Evolutionary conservation across 2,329 filamentous ascomycete genomes (phyloP), one percentile per base, ranked within the genome.

Genomic region (Botrytis medusae): DNA sequence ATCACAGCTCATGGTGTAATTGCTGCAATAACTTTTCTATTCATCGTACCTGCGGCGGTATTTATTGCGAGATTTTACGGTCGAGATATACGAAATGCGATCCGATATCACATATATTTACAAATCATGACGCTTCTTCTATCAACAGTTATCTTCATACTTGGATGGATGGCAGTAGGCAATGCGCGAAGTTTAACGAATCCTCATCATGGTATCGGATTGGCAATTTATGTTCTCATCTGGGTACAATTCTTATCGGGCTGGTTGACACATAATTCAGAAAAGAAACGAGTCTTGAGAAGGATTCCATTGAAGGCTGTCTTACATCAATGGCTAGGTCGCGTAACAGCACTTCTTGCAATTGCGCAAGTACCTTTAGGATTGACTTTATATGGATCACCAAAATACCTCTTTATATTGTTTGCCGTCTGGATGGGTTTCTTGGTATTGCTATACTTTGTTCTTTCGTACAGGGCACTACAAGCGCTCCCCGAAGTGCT

Each of bases 361-460:
- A 90, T 98, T 76, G 88, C 91, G 5, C 96, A 99, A 81, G 89
- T 99, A 18, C 92, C 96, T 0, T 86, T 99, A 0, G 96, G 96
- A 0, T 86, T 99, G 64, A 95, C 95, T 0, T 86, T 99, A 1
- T 99, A 98, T 79, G 96, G 96, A 9, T 97, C 95, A 44, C 95
- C 96, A 8, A 90, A 92, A 79, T 89, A 88, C 54, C 87, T 95
- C 5, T 99, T 98, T 81, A 90, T 99, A 70, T 85, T 98, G 5
- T 99, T 92, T 79, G 88, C 95, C 0, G 76, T 98, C 0, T 95
- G 92, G 86, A 91, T 92, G 81, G 88, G 89, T 42, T 86, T 92
- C 29, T 84, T 98, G 48, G 77, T 98, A 25, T 79, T 94, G 2
- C 76, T 90, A 22, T 98, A 94, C 82, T 97, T 98, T 78, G 85